phyloP scores from a whole-genome alignment of 495 filamentous ascomycete species.

The Alectoria sarmentosa region DNA sequence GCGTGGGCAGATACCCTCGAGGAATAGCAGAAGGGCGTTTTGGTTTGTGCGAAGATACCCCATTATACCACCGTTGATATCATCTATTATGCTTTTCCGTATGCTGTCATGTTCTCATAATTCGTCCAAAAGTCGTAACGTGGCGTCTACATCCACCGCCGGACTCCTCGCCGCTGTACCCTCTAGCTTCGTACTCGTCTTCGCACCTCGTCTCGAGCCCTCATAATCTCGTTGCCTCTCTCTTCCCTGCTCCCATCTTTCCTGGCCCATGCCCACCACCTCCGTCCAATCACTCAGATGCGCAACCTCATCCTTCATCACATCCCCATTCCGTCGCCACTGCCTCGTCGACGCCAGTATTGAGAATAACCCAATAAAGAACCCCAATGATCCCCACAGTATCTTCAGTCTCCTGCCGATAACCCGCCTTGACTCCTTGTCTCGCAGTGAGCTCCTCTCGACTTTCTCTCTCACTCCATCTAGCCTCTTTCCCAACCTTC shows the following conservation, averaged over 20 bases:
- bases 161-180: neutral
- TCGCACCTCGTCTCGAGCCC: neutral
- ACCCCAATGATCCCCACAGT: constrained; percentile 49
- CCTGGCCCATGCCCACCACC: neutral
- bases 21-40: neutral
- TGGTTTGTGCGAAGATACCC: constrained; percentile 12
- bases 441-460: constrained; percentile 62
- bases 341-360: constrained; percentile 1
- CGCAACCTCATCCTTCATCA: neutral
- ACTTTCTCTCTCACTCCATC: constrained; percentile 57
- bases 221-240: neutral
- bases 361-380: constrained; percentile 33
- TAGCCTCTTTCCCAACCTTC: constrained; percentile 57
- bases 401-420: constrained; percentile 55
- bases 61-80: constrained; percentile 3
- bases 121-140: constrained; percentile 22
- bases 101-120: constrained; percentile 9
- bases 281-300: neutral
- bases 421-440: constrained; percentile 64
- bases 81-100: neutral
- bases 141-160: constrained; percentile 15
- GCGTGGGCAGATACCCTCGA: neutral
- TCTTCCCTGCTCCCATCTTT: neutral
- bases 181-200: neutral
- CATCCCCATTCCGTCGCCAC: neutral